Evolutionary conservation across 352 stramenopile species (phyloP).

Genomic region (Globisporangium perplexum): DNA sequence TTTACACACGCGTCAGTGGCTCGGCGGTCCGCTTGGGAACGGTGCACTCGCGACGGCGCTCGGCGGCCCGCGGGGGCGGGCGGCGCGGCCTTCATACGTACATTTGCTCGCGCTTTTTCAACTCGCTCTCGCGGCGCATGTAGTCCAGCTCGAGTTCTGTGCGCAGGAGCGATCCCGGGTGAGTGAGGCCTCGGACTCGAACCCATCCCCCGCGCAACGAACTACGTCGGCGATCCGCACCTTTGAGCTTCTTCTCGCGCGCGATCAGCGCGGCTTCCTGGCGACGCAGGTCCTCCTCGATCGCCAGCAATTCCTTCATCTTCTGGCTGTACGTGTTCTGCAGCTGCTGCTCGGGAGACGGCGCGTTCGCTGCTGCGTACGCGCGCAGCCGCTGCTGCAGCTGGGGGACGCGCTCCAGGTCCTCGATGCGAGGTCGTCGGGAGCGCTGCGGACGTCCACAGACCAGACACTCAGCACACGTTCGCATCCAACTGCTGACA

Average conservation of each 20-base stretch:
- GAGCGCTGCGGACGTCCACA: constrained; percentile 30
- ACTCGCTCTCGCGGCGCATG: constrained; percentile 63
- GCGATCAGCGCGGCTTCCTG: constrained; percentile 81
- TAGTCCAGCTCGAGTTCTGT: constrained; percentile 82
- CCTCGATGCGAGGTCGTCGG: constrained; percentile 76
- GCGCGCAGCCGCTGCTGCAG: constrained; percentile 75
- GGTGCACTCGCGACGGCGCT: no score
- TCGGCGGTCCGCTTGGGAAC: neutral
- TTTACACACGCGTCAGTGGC: constrained; percentile 5
- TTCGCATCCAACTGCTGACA: neutral
- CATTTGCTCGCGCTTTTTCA: constrained; percentile 87
- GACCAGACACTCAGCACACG: neutral
- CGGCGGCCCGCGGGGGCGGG: no score
- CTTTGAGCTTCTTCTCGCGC: constrained; percentile 83
- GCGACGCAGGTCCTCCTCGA: constrained; percentile 81
- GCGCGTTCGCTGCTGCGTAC: constrained; percentile 60
- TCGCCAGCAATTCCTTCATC: constrained; percentile 83
- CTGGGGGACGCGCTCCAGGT: constrained; percentile 78
- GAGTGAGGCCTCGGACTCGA: no score
- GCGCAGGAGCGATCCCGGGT: no score
- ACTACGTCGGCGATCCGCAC: constrained; percentile 15
- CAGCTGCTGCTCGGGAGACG: constrained; percentile 56
- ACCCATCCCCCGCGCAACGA: neutral
- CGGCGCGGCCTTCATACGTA: constrained; percentile 16
- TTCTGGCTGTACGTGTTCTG: constrained; percentile 82